Conservation (phyloP, 1,284 basidiomycete genomes). For the Rhodofomes roseus region DNA sequence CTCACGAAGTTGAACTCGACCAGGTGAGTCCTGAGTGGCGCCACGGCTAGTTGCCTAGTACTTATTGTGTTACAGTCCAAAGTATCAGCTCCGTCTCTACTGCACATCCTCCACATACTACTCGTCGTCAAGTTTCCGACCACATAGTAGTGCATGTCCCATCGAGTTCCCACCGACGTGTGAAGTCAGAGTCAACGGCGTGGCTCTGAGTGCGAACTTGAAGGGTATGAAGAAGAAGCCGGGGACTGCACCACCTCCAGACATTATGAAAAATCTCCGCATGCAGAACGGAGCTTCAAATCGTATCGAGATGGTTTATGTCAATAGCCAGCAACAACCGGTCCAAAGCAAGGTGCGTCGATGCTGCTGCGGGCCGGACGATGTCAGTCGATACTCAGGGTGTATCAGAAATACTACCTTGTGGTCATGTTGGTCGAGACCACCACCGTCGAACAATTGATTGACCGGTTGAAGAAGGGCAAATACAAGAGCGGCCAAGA, state of each 20-base stretch:
- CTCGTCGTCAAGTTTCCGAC: constrained; percentile 49
- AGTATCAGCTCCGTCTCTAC: constrained; percentile 83
- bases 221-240: constrained; percentile 95
- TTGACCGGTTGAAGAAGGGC: constrained; percentile 62
- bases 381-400: not conserved
- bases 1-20: constrained; percentile 52
- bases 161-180: constrained; percentile 92
- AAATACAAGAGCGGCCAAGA: constrained; percentile 66
- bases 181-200: constrained; percentile 83
- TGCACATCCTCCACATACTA: constrained; percentile 91
- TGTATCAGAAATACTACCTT: constrained; percentile 79
- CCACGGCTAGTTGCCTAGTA: not conserved
- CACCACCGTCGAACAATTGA: constrained; percentile 62
- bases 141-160: constrained; percentile 52
- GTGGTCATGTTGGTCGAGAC: constrained; percentile 80
- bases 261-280: constrained; percentile 65
- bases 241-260: constrained; percentile 91
- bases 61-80: constrained; percentile 40
- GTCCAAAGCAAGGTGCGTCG: constrained; percentile 58
- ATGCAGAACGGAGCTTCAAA: constrained; percentile 48
- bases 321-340: constrained; percentile 84
- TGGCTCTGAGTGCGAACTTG: constrained; percentile 70
- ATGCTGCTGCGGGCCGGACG: not conserved
- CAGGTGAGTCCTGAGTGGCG: constrained; percentile 35
- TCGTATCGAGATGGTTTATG: constrained; percentile 84